Evolutionary conservation across 345 rosid species (phyloP).

Genomic region (Gossypium ekmanianum): DNA sequence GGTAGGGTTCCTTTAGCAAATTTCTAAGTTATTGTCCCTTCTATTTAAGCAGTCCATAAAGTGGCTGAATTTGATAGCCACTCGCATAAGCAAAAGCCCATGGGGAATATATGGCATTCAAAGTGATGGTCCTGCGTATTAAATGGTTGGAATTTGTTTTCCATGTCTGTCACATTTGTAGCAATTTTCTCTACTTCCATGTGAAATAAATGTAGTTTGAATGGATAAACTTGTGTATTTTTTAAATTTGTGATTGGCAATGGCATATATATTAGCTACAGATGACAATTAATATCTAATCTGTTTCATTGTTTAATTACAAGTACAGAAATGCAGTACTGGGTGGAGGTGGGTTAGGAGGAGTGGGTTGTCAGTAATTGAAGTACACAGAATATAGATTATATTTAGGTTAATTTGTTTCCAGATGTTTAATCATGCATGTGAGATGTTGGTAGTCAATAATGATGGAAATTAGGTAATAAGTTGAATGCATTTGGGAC

Average conservation of each 20-base stretch:
- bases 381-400: no score
- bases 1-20: neutral
- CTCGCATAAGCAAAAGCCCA: neutral
- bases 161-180: neutral
- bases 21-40: neutral
- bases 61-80: neutral
- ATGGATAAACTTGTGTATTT: no score
- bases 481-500: no score
- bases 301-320: no score
- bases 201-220: no score
- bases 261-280: no score
- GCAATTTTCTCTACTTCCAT: neutral
- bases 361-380: no score
- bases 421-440: neutral
- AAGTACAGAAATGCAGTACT: no score
- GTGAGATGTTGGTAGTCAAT: neutral
- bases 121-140: neutral
- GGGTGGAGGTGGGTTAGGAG: no score
- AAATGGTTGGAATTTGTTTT: neutral
- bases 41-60: neutral
- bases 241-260: no score
- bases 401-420: neutral
- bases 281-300: no score
- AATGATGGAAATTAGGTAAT: no score
- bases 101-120: constrained; percentile 3